These are phyloP conservation scores for Tagetes erecta DNA, from an alignment of 129 eudicot species.

Conservation along the genomic window DNA sequence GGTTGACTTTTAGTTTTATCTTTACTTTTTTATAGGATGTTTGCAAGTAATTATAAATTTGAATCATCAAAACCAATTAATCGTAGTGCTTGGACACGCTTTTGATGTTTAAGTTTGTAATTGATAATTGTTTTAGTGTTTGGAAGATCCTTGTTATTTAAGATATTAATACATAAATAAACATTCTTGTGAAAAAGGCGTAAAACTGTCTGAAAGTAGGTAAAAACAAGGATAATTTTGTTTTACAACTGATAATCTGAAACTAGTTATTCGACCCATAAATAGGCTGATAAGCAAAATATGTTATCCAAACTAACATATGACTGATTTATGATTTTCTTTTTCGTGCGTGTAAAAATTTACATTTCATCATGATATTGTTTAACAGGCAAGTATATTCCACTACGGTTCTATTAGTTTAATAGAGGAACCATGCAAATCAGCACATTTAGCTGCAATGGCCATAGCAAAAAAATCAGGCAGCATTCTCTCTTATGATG, in stretches of 20 bases:
- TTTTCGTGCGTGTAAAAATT: not conserved
- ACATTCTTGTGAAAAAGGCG: not conserved
- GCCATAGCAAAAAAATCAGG: constrained; percentile 55
- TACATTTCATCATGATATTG: not conserved
- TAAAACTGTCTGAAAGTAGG: not conserved
- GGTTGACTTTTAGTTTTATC: constrained; percentile 35
- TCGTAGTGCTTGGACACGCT: not conserved
- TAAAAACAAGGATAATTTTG: not conserved
- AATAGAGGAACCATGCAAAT: constrained; percentile 65
- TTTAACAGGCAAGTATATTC: constrained; percentile 51
- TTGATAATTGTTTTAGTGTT: not conserved
- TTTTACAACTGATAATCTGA: not conserved
- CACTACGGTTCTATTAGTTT: constrained; percentile 66
- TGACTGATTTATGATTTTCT: not conserved
- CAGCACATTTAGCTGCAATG: constrained; percentile 62
- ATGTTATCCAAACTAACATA: not conserved
- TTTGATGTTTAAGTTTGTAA: not conserved
- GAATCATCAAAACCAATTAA: no score
- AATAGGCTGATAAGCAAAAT: not conserved
- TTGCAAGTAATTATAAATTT: no score
- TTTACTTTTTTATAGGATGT: constrained; percentile 8
- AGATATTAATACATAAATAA: not conserved
- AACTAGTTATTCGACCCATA: not conserved
- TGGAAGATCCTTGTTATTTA: not conserved
- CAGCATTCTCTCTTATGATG: constrained; percentile 61